Base-by-base conservation (phyloP, 345 rosid genomes). In the Hypericum perforatum region DNA sequence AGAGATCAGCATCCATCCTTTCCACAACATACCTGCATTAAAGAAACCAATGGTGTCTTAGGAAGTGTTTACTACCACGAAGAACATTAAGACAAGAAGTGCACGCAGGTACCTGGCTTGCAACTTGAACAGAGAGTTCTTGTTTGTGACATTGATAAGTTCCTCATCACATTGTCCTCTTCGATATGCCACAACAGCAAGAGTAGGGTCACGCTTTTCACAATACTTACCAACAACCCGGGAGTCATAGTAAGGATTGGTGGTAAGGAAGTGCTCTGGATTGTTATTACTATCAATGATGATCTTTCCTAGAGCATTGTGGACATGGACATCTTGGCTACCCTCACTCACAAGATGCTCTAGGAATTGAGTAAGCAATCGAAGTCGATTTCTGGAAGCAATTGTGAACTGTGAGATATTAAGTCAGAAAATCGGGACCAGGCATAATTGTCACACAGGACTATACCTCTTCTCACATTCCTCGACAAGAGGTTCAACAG, bases 311-410 rank as follows among this genome's bases (percentile, higher is more conserved):
- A 94, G 74, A 55, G 97, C 99, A 78, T 94, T 89, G 70, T 94
- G 99, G 58, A 94, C 99, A 65, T 94, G 99, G 38, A 82, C 92
- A 71, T 94, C 99, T 70, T 86, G 94, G 78, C 99, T 94, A 73
- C 99, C 99, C 77, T 94, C 99, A 57, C 94, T 94, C 47, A 94
- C 99, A 61, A 94, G 83, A 80, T 94, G 97, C 84, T 94, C 99
- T 81, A 94, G 70, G 74, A 94, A 94, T 65, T 94, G 99, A 58
- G 99, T 89, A 62, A 94, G 99, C 68, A 94, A 81, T 60, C 97
- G 99, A 58, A 94, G 97, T 8, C 97, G 99, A 63, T 94, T 94
- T 73, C 99, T 94, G 78, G 32, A 70, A 68, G 61, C 45, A 58
- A 61, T 5, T 62, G 47, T 43, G 43, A 57, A 7, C 59, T 77